A percentile compares a stretch with the other conserved stretches of the same genome.
phyloP scores from a whole-genome alignment of 2,329 filamentous ascomycete genomes.

The Epichloe coenophiala region DNA sequence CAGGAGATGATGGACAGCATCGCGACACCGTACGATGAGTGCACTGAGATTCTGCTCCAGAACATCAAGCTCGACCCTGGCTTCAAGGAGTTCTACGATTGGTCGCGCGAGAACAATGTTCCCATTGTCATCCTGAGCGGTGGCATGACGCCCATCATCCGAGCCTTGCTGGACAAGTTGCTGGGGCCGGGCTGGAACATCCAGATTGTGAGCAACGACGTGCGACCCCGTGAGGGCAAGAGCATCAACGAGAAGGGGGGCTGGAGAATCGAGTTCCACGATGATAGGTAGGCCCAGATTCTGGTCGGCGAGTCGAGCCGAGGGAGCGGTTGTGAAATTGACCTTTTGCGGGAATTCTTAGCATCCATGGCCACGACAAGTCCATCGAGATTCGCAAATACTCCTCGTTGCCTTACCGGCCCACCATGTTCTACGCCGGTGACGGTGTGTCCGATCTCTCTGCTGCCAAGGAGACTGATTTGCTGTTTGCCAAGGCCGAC shows the following conservation, averaged over 20 bases:
- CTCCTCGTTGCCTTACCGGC: slow-evolving; percentile 59
- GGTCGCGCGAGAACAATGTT: slow-evolving; percentile 68
- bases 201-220: slow-evolving; percentile 83
- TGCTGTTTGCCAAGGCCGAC: slow-evolving; percentile 87
- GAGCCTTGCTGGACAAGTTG: slow-evolving; percentile 64
- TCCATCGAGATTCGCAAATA: slow-evolving; percentile 83
- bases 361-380: slow-evolving; percentile 94
- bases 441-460: slow-evolving; percentile 89
- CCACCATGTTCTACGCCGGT: slow-evolving; percentile 85
- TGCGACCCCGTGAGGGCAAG: slow-evolving; percentile 49
- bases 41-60: slow-evolving; percentile 61
- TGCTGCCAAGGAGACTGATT: slow-evolving; percentile 81
- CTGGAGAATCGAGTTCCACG: slow-evolving; percentile 81
- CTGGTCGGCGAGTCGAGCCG: not conserved
- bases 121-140: slow-evolving; percentile 85
- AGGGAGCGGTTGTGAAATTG: not conserved
- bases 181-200: slow-evolving; percentile 67
- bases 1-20: slow-evolving; percentile 85
- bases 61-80: slow-evolving; percentile 82
- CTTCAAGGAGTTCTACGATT: slow-evolving; percentile 80
- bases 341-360: slow-evolving; percentile 17
- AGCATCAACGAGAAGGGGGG: slow-evolving; percentile 65
- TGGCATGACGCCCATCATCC: slow-evolving; percentile 88
- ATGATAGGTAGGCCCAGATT: slow-evolving; percentile 50
- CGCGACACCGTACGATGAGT: slow-evolving; percentile 65